A percentile compares a stretch with the other conserved stretches of the same genome.
Evolutionary conservation across 2,329 filamentous ascomycete genomes (phyloP).

Genomic region (Onygenales sp.): DNA sequence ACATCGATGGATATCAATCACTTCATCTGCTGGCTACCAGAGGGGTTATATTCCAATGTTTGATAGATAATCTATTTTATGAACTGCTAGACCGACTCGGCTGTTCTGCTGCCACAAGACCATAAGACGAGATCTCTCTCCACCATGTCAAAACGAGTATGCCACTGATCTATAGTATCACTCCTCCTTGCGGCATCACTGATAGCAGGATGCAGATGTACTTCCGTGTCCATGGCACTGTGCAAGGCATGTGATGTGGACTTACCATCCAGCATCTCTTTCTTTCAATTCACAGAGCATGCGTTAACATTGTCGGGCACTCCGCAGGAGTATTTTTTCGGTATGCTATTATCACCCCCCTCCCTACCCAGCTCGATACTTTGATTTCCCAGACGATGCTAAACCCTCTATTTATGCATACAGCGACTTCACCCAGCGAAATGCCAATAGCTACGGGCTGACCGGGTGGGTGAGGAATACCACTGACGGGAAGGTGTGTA

Average conservation of each 20-base stretch:
- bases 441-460: conserved; percentile 33
- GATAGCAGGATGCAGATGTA: neutral
- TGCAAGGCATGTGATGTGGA: neutral
- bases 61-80: too few species aligned
- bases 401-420: neutral
- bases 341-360: neutral
- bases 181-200: neutral
- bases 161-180: neutral
- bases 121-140: too few species aligned
- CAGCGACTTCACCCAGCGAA: conserved; percentile 35
- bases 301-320: neutral
- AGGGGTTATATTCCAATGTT: too few species aligned
- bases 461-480: conserved; percentile 43
- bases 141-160: conserved; percentile 1
- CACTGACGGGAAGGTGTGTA: conserved; percentile 31
- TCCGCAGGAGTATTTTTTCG: conserved; percentile 3
- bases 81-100: too few species aligned
- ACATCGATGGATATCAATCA: neutral
- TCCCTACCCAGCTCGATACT: neutral
- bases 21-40: neutral
- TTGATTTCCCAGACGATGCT: neutral
- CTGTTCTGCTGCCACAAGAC: too few species aligned
- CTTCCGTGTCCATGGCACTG: conserved; percentile 1
- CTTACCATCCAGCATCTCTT: neutral
- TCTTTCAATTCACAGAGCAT: neutral